phyloP scores from a whole-genome alignment of 202 grass and related monocot genomes.

The Carex arenaria region DNA sequence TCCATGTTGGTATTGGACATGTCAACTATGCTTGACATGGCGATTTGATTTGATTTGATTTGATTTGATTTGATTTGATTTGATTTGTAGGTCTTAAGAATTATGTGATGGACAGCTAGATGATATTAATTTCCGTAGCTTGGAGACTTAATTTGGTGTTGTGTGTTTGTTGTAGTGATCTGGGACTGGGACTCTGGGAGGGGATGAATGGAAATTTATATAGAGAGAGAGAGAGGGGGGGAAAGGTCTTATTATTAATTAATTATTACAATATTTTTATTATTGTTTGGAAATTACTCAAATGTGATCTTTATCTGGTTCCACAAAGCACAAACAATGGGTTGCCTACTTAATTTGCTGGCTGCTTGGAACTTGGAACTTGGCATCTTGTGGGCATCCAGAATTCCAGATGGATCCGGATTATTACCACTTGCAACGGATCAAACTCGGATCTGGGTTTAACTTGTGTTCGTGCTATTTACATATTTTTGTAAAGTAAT shows the following conservation, averaged over 20 bases:
- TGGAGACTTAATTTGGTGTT: background rate
- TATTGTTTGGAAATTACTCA: background rate
- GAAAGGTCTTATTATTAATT: too few relatives aligned
- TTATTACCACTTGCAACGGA: background rate
- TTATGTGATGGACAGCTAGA: background rate
- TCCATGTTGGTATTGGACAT: constrained; percentile 16
- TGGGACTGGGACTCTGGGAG: too few relatives aligned
- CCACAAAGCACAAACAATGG: too few relatives aligned
- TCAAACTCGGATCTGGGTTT: background rate
- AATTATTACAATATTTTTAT: too few relatives aligned
- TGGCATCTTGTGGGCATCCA: background rate
- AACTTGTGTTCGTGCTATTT: background rate
- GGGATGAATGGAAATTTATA: too few relatives aligned
- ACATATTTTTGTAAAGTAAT: background rate
- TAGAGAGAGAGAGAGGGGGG: too few relatives aligned
- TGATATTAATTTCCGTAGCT: background rate
- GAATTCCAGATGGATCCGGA: background rate
- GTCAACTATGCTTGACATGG: constrained; percentile 5
- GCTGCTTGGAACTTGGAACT: background rate
- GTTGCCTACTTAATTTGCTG: background rate
- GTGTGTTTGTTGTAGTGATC: too few relatives aligned
- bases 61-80: background rate
- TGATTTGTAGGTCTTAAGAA: too few relatives aligned
- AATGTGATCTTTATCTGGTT: background rate
- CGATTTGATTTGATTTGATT: background rate